Conservation (phyloP, 805 yeast genomes). For the Lipomyces spencermartinsiae region DNA sequence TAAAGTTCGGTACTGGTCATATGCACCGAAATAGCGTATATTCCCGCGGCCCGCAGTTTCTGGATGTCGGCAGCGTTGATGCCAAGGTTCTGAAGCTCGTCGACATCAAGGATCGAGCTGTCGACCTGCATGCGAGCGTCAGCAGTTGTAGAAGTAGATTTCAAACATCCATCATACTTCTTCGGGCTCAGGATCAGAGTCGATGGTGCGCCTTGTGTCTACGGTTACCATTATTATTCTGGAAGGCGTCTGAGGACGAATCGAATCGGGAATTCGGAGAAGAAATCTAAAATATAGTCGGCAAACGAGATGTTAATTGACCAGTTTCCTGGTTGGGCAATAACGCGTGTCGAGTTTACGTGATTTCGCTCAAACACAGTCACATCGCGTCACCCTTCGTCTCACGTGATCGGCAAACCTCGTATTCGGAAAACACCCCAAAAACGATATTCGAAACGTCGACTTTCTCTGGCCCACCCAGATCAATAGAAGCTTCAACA, state of each 20-base stretch:
- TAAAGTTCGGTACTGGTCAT: conserved; percentile 34
- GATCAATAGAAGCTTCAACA: neutral
- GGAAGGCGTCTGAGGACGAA: neutral
- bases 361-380: neutral
- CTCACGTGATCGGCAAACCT: neutral
- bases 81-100: conserved; percentile 50
- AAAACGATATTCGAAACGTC: neutral
- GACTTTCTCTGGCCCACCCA: neutral
- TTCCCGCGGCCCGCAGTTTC: conserved; percentile 70
- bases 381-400: neutral
- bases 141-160: neutral
- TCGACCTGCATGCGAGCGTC: conserved; percentile 10
- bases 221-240: conserved; percentile 13
- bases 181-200: conserved; percentile 15
- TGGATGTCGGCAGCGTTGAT: conserved; percentile 74
- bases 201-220: conserved; percentile 18
- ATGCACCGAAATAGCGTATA: conserved; percentile 68
- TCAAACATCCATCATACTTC: conserved; percentile 4
- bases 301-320: neutral
- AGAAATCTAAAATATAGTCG: neutral
- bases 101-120: conserved; percentile 36
- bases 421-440: neutral
- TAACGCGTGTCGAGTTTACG: neutral
- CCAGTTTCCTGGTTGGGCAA: neutral
- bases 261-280: neutral